phyloP scores from a whole-genome alignment of 768 basidiomycete species.

The Guyanaporus albipodus region DNA sequence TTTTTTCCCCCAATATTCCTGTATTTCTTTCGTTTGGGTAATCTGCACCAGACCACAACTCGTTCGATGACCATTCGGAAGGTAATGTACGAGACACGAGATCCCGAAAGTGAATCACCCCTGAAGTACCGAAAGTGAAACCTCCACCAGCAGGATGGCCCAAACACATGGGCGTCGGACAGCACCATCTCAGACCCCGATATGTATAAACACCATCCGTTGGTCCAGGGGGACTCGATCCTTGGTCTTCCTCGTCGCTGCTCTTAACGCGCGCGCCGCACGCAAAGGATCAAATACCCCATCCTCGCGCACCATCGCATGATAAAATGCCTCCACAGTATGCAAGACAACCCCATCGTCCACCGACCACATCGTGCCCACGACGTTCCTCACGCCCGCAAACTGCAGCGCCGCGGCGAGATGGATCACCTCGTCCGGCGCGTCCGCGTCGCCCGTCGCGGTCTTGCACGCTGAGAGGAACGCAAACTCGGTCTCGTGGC shows the following conservation, averaged over 20 bases:
- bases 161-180: neutral
- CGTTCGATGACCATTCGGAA: too few relatives aligned
- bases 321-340: constrained; percentile 19
- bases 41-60: neutral
- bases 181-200: constrained; percentile 8
- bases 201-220: constrained; percentile 21
- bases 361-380: constrained; percentile 33
- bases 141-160: neutral
- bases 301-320: constrained; percentile 11
- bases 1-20: neutral
- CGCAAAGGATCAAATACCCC: constrained; percentile 15
- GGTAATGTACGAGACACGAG: too few relatives aligned
- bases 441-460: constrained; percentile 20
- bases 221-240: constrained; percentile 19
- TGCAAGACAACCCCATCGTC: constrained; percentile 17
- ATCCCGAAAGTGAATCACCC: too few relatives aligned
- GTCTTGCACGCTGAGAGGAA: constrained; percentile 32
- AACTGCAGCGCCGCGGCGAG: constrained; percentile 30
- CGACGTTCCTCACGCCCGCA: constrained; percentile 25
- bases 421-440: constrained; percentile 29
- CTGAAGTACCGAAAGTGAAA: too few relatives aligned
- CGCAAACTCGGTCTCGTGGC: constrained; percentile 21
- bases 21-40: constrained; percentile 3
- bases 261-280: constrained; percentile 14
- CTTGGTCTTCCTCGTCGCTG: constrained; percentile 7